Evolutionary conservation across 2,329 filamentous ascomycete genomes (phyloP).

Genomic region (Monosporascus sp.): DNA sequence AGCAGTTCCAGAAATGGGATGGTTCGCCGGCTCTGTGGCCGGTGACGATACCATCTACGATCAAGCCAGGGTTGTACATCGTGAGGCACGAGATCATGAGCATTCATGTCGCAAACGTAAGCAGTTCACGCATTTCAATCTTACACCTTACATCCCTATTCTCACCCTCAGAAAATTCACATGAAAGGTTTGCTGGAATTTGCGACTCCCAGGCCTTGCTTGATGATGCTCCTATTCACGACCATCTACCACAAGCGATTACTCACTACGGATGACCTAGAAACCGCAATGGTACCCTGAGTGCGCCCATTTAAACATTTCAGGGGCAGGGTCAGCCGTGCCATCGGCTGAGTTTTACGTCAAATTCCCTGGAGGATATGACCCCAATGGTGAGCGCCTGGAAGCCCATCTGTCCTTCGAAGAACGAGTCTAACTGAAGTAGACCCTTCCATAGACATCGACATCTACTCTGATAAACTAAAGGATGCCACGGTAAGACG

Average conservation of each 20-base stretch:
- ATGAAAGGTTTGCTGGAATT: too few relatives aligned
- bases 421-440: slow-evolving; percentile 5
- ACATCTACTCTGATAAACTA: slow-evolving; percentile 31
- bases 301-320: slow-evolving; percentile 33
- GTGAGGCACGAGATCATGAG: slow-evolving; percentile 49
- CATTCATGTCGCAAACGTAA: slow-evolving; percentile 40
- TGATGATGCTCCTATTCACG: too few relatives aligned
- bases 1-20: slow-evolving; percentile 34
- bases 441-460: slow-evolving; percentile 33
- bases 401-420: not conserved
- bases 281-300: slow-evolving; percentile 39
- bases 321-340: slow-evolving; percentile 21
- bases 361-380: slow-evolving; percentile 32
- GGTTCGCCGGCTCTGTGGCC: slow-evolving; percentile 36
- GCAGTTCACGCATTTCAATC: too few relatives aligned
- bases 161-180: too few relatives aligned
- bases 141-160: too few relatives aligned
- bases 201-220: too few relatives aligned
- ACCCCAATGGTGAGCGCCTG: slow-evolving; percentile 24
- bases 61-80: slow-evolving; percentile 44
- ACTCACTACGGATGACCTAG: not conserved
- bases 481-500: slow-evolving; percentile 25
- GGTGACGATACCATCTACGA: slow-evolving; percentile 37
- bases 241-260: too few relatives aligned
- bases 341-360: slow-evolving; percentile 24